phyloP scores from a whole-genome alignment of 805 yeast genomes.

The Wickerhamomyces canadensis region DNA sequence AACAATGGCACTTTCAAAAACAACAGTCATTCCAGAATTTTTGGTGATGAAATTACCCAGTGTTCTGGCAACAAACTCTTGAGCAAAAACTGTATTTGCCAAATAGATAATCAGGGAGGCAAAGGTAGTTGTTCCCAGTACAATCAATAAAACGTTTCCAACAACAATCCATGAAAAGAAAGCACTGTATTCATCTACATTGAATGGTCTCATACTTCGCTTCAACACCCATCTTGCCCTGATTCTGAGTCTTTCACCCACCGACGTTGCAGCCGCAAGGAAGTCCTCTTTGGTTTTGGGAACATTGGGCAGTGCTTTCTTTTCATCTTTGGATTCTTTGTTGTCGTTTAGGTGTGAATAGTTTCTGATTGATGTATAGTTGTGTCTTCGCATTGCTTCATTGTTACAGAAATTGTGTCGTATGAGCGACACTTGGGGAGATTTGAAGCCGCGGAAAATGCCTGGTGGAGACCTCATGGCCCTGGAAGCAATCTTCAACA shows the following conservation, averaged over 20 bases:
- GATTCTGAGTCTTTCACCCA: constrained; percentile 36
- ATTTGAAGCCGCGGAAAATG: background rate
- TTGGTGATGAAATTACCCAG: constrained; percentile 80
- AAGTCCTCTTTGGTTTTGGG: constrained; percentile 32
- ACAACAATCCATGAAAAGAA: constrained; percentile 87
- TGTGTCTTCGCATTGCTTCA: background rate
- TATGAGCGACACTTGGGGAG: background rate
- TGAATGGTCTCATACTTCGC: constrained; percentile 75
- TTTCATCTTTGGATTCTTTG: background rate
- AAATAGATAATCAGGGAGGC: constrained; percentile 73
- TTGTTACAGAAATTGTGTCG: background rate
- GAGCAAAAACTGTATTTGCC: constrained; percentile 48
- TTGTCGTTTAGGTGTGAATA: background rate
- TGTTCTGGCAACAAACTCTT: constrained; percentile 76
- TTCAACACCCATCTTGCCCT: constrained; percentile 71
- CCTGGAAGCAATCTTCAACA: no score
- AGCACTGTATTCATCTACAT: constrained; percentile 88
- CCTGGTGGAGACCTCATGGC: no score
- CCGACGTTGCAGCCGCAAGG: constrained; percentile 37
- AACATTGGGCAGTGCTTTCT: background rate
- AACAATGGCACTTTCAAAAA: constrained; percentile 89
- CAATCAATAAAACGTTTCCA: constrained; percentile 74
- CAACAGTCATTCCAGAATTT: constrained; percentile 76
- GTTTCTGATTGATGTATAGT: background rate
- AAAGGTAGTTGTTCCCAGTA: constrained; percentile 90